Evolutionary conservation across 176 grass and related monocot genomes (phyloP), one percentile per base, ranked within the genome.

Genomic region (Chloris gayana): DNA sequence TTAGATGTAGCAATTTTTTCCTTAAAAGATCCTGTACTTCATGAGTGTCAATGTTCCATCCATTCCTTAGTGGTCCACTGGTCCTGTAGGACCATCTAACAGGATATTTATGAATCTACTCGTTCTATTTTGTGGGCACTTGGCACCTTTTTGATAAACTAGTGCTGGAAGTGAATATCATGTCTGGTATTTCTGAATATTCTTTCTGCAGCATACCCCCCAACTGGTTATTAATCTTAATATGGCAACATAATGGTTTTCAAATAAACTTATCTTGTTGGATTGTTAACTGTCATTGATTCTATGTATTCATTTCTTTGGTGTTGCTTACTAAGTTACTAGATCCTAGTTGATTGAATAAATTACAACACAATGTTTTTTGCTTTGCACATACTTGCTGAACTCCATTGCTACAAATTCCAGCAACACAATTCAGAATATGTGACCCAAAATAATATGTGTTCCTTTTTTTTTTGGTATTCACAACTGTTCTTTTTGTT

Each of bases 401-500:
- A 47, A 58, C 22, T 42, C 9, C 33, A 64, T 64, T 9, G 14
- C 42, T 72, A 19, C 9, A 30, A 30, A 12, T 29, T 37, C 2
- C 2, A 39, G 4, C 13, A 14, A 41, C 15, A 18, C 53, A 63
- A 26, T 53, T 11, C 24, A 65, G 15, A 30, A 70, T n/a, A 17
- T 75, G 64, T 54, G 17, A 75, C 26, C 69, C 3, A 9, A 65
- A 53, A 13, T 25, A 1, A 4, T 21, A 38, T 76, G 14, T 84
- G 24, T 67, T 81, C 9, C 44, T 77, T 81, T 70, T 26, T 75
- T 57, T 67, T 65, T 37, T 35, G 34, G 13, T 82, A 76, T 81
- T 85, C 32, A 85, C 76, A 15, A 67, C 14, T 63, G 60, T 61
- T 84, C 78, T 46, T 69, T 77, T 83, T 79, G 61, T 89, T 92